A percentile compares a stretch with the other conserved stretches of the same genome.
Evolutionary conservation across 805 yeast species (phyloP).

Genomic region (Cyberlindnera mycetangii): DNA sequence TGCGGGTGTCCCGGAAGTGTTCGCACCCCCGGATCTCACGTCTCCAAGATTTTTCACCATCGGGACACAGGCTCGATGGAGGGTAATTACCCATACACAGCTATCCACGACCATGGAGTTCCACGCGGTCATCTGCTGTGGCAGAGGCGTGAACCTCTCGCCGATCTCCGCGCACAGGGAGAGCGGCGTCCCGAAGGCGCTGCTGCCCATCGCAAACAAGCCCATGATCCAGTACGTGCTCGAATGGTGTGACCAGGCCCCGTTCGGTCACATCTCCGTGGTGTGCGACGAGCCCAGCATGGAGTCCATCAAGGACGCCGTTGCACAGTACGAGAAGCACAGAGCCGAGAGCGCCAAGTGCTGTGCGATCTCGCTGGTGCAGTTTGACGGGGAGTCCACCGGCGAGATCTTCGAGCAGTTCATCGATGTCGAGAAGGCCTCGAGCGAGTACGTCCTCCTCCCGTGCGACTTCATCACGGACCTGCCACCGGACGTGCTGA

Average conservation of each 20-base stretch:
- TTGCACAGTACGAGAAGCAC: slow-evolving; percentile 42
- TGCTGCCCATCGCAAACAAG: slow-evolving; percentile 83
- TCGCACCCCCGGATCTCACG: background rate
- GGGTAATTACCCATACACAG: no score
- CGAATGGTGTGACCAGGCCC: slow-evolving; percentile 90
- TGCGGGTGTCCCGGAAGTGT: background rate
- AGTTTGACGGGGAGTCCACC: slow-evolving; percentile 48
- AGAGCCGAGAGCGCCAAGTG: slow-evolving; percentile 34
- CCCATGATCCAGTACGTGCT: slow-evolving; percentile 86
- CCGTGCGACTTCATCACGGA: slow-evolving; percentile 96
- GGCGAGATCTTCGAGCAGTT: slow-evolving; percentile 61
- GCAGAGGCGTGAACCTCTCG: slow-evolving; percentile 67
- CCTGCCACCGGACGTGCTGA: slow-evolving; percentile 82
- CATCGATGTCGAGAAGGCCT: slow-evolving; percentile 33
- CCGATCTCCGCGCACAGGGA: slow-evolving; percentile 68
- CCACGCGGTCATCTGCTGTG: slow-evolving; percentile 89
- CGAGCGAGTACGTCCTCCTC: slow-evolving; percentile 65
- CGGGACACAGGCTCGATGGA: no score
- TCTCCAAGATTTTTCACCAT: background rate
- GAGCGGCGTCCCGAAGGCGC: slow-evolving; percentile 75
- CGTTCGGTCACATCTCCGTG: slow-evolving; percentile 66
- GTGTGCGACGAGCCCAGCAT: slow-evolving; percentile 50
- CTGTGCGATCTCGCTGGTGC: slow-evolving; percentile 40
- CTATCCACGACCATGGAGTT: no score
- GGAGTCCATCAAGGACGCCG: slow-evolving; percentile 44